These are phyloP conservation scores for Pythium rishiriense DNA, from an alignment of 352 stramenopile genomes.

Conservation along the genomic window DNA sequence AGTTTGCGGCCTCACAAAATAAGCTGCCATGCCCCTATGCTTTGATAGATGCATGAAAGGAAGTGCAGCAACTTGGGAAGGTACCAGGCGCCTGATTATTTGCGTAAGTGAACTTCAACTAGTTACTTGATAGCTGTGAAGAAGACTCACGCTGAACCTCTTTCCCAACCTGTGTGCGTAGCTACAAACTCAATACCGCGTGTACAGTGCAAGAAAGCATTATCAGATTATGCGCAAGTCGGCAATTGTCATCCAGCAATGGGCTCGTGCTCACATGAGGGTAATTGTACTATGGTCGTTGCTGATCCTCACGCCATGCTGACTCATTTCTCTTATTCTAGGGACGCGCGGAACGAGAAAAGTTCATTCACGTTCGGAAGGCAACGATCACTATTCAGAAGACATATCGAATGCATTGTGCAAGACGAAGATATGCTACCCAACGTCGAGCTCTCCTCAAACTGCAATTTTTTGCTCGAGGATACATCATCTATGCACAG, in stretches of 20 bases:
- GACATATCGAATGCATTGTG: slow-evolving; percentile 36
- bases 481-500: slow-evolving; percentile 46
- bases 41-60: slow-evolving; percentile 47
- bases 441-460: slow-evolving; percentile 23
- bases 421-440: slow-evolving; percentile 29
- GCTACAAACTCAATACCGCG: slow-evolving; percentile 74
- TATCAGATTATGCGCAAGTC: slow-evolving; percentile 41
- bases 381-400: slow-evolving; percentile 50
- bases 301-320: not conserved
- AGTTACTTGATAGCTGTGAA: not conserved
- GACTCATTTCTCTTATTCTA: slow-evolving; percentile 1
- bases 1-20: not conserved
- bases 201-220: slow-evolving; percentile 60
- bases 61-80: slow-evolving; percentile 63
- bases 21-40: too few species aligned
- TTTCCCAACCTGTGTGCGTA: slow-evolving; percentile 20
- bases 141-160: not conserved
- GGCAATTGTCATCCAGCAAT: slow-evolving; percentile 54
- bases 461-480: slow-evolving; percentile 42
- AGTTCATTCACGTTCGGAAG: slow-evolving; percentile 33
- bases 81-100: slow-evolving; percentile 62
- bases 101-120: slow-evolving; percentile 33
- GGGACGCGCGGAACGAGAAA: slow-evolving; percentile 33
- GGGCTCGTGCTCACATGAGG: slow-evolving; percentile 51
- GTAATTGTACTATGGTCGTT: slow-evolving; percentile 23